Conservation (phyloP, 2,329 filamentous ascomycete species). For the Didymella arachidicola region DNA sequence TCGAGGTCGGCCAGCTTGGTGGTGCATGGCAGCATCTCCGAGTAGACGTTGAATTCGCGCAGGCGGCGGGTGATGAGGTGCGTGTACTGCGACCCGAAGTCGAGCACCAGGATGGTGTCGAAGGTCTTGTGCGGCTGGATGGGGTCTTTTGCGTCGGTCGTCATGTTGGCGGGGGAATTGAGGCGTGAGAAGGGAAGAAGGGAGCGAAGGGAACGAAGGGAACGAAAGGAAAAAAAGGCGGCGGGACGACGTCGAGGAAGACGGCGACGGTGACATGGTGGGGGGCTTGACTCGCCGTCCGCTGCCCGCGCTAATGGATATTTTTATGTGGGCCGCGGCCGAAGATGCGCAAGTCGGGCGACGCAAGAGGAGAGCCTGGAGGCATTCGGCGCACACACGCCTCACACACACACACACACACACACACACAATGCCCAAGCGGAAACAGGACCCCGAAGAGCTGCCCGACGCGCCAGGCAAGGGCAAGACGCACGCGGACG, state of each 20-base stretch:
- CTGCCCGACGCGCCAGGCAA: conserved; percentile 47
- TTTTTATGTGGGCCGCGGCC: conserved; percentile 3
- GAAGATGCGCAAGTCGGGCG: conserved; percentile 9
- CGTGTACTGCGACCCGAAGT: conserved; percentile 76
- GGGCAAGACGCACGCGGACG: conserved; percentile 41
- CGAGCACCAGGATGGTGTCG: conserved; percentile 75
- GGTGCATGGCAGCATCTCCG: conserved; percentile 88
- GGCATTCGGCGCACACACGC: conserved; percentile 1
- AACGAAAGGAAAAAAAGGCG: conserved; percentile 17
- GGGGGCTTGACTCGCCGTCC: conserved; percentile 4
- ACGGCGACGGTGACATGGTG: conserved; percentile 13
- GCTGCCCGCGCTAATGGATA: background rate
- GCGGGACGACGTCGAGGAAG: conserved; percentile 7
- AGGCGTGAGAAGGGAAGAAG: background rate
- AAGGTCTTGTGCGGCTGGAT: conserved; percentile 60
- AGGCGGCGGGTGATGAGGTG: conserved; percentile 79
- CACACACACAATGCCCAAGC: conserved; percentile 45
- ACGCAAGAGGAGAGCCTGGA: too few relatives aligned
- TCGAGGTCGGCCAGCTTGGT: conserved; percentile 78
- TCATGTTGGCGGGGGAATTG: conserved; percentile 41
- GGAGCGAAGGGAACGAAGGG: background rate
- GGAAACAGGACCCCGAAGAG: conserved; percentile 48
- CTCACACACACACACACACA: conserved; percentile 5
- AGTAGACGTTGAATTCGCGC: conserved; percentile 80
- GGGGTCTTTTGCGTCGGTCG: conserved; percentile 52